Evolutionary conservation across 352 stramenopile genomes (phyloP).

Genomic region (Globisporangium carolinianum): DNA sequence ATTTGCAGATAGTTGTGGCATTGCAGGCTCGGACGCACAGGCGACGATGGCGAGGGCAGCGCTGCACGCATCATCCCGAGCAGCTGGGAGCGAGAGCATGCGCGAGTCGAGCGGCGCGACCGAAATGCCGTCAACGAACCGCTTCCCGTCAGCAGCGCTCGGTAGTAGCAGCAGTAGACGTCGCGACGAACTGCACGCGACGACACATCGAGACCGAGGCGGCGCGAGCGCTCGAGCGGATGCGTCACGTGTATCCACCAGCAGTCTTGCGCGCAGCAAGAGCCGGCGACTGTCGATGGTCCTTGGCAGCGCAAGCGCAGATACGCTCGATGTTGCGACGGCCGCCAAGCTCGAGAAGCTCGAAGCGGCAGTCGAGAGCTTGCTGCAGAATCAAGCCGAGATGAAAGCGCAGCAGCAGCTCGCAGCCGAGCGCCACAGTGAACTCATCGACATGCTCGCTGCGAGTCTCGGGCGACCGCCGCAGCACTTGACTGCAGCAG

Average conservation of each 20-base stretch:
- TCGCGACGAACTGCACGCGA: background rate
- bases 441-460: constrained; percentile 31
- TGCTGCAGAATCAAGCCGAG: constrained; percentile 30
- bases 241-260: background rate
- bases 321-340: constrained; percentile 12
- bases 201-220: too few species aligned
- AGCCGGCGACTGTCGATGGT: background rate
- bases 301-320: background rate
- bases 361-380: constrained; percentile 30
- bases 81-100: background rate
- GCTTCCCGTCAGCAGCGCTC: background rate
- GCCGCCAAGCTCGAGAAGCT: constrained; percentile 41
- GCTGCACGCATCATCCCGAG: background rate
- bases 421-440: constrained; percentile 22
- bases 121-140: background rate
- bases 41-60: background rate
- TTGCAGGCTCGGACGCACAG: background rate
- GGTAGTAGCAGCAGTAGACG: background rate
- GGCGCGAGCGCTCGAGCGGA: too few species aligned
- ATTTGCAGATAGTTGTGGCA: background rate
- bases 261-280: background rate
- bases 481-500: constrained; percentile 8
- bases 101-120: background rate
- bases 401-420: constrained; percentile 37
- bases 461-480: background rate